Evolutionary conservation across 352 stramenopile species (phyloP), one percentile per base, ranked within the genome.

Genomic region (Globisporangium abappressorium): DNA sequence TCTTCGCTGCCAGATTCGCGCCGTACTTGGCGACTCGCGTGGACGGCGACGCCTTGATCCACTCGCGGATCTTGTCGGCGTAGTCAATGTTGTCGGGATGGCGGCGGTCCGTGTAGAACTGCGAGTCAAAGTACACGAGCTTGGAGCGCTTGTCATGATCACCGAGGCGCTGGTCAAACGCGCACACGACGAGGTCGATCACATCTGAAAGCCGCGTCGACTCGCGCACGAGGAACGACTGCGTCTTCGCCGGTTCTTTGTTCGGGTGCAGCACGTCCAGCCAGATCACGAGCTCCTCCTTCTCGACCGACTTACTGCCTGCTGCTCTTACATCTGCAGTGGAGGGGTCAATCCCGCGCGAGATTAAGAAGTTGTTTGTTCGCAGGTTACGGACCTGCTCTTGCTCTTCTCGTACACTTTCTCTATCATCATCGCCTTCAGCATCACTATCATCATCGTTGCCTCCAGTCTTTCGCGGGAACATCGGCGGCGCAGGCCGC

Each of bases 211-310:
- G 65, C 2, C 38, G 69, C 65, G 90, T 80, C 3, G 83, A 92
- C n/a, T 76, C 67, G 24, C 79, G 78, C 59, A 93, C 80, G 14
- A 93, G 69, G 46, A 93, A 93, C 36, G 81, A 90, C 69, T 93
- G 85, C 7, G 85, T 92, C 34, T 75, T 76, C 0, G 78, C 67
- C 12, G 83, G 80, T 33, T 91, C 80, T 59, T 92, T 91, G 47
- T 75, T 85, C 30, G 85, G 74, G 70, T 93, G 85, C 43, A 91
- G 74, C 55, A 93, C 81, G 51, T 93, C 85, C 30, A 91, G 72
- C 81, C 81, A 91, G 62, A 91, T 57, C 51, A 93, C 68, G 20
- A 84, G 73, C 64, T 93, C 84, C 12, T 66, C 76, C 18, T 77
- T 67, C 18, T 22, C 36, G 7, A 36, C 43, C 7, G 24, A 15